Percentiles rank a stretch among this genome's conserved stretches.
These are phyloP conservation scores for Aspergillus sojae DNA, from an alignment of 2,329 filamentous ascomycete species.

Conservation along the genomic window DNA sequence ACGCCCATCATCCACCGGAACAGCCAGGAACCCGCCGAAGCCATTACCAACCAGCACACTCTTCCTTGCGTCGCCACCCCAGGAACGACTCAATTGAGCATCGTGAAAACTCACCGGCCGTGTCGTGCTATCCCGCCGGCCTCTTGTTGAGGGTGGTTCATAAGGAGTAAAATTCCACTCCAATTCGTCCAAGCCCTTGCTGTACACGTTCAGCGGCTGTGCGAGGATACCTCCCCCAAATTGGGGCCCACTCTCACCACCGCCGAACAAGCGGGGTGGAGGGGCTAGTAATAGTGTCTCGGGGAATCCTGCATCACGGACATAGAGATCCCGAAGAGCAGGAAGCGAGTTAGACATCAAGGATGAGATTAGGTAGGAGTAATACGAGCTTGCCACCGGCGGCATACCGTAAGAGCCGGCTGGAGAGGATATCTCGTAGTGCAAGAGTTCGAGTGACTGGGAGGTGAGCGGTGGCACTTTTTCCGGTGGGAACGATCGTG, in stretches of 20 bases:
- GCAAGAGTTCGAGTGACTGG: constrained; percentile 68
- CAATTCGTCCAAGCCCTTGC: constrained; percentile 67
- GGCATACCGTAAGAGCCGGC: constrained; percentile 61
- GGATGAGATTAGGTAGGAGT: constrained; percentile 82
- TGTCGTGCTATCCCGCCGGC: constrained; percentile 41
- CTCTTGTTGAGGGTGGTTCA: constrained; percentile 47
- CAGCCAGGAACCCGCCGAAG: constrained; percentile 66
- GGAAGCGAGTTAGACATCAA: constrained; percentile 76
- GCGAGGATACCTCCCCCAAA: constrained; percentile 44
- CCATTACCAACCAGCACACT: constrained; percentile 69
- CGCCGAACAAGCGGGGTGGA: constrained; percentile 58
- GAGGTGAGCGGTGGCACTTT: constrained; percentile 67
- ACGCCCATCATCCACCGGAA: constrained; percentile 56
- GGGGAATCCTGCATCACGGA: constrained; percentile 80
- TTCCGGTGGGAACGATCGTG: constrained; percentile 59
- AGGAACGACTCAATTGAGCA: constrained; percentile 54
- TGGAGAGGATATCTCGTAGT: constrained; percentile 74
- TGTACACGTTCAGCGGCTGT: constrained; percentile 65
- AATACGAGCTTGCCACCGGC: constrained; percentile 65
- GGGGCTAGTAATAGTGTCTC: constrained; percentile 75
- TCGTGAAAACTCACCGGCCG: constrained; percentile 52
- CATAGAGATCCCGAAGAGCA: constrained; percentile 74
- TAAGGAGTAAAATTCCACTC: constrained; percentile 70
- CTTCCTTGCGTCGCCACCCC: constrained; percentile 62
- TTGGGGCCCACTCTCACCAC: constrained; percentile 32